Evolutionary conservation across 1,284 basidiomycete genomes (phyloP).

Genomic region (Entoloma clypeatum): DNA sequence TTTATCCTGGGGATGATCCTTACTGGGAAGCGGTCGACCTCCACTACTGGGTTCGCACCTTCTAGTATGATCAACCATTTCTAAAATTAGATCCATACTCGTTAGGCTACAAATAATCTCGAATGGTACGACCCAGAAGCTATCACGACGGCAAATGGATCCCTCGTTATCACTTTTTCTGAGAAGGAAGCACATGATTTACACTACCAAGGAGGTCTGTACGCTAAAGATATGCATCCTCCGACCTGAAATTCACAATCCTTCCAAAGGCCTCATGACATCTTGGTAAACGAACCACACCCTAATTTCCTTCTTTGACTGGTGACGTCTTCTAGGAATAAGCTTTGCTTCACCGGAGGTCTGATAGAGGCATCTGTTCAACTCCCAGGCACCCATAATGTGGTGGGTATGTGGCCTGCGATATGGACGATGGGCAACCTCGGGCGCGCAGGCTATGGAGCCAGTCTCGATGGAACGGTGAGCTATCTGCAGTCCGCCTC

Average conservation of each 20-base stretch:
- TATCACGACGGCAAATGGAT: constrained; percentile 75
- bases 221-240: not conserved
- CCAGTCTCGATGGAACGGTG: constrained; percentile 45
- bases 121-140: constrained; percentile 75
- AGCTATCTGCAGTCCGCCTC: constrained; percentile 14
- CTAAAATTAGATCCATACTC: not conserved
- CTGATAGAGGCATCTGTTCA: constrained; percentile 55
- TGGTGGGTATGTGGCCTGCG: constrained; percentile 65
- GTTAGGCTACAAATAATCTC: constrained; percentile 52
- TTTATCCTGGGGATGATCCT: constrained; percentile 60
- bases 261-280: constrained; percentile 44
- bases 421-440: constrained; percentile 71
- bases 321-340: constrained; percentile 34
- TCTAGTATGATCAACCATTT: not conserved
- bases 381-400: constrained; percentile 57
- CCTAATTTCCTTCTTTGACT: not conserved
- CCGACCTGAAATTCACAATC: constrained; percentile 2
- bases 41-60: constrained; percentile 59
- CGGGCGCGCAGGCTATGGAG: constrained; percentile 48
- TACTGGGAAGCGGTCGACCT: constrained; percentile 71
- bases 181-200: constrained; percentile 65
- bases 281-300: constrained; percentile 31
- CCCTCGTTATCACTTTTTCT: constrained; percentile 76
- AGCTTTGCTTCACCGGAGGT: constrained; percentile 70
- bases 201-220: constrained; percentile 64